Evolutionary conservation across 192 early-diverging fungal genomes (phyloP), one percentile per base, ranked within the genome.

Genomic region (Haplosporangium gracile): DNA sequence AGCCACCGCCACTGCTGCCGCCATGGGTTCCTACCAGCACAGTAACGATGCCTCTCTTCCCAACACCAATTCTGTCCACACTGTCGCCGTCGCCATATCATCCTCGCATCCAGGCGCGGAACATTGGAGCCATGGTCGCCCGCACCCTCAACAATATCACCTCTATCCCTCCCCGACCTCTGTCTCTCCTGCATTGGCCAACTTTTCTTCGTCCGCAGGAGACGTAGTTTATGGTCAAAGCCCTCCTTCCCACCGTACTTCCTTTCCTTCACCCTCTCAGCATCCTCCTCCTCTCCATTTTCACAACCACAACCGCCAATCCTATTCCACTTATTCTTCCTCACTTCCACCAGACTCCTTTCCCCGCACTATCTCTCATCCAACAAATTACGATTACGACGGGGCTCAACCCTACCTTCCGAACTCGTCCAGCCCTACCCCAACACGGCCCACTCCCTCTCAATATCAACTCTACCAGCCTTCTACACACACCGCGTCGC

Each of bases 281-380:
- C 40, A 38, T 11, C 36, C 36, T 11, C 1, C 38, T 42, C 39
- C 36, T 42, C 18, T 20, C 20, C 70, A 71, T 13, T 34, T 22
- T 15, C 70, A 42, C 38, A 38, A 32, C 38, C 70, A 42, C 38
- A 38, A 32, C 38, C 74, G 76, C 16, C 43, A 45, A n/a, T 72
- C 63, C 24, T 49, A 70, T 49, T 51, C 60, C 32, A 40, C 40
- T 10, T 47, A 70, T 34, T 43, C 73, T 26, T 81, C 77, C n/a
- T 78, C 80, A 5, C 65, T 75, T 2, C 80, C 80, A 51, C 68
- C 74, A 4, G 80, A 81, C 68, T 70, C 80, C n/a, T 70, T 75
- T 39, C 74, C 80, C 65, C 80, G 80, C 26, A 75, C 73, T 68
- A 24, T 75, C 49, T 36, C 73, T 24, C 45, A 51, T 22, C 36